Percentiles rank a stretch among this genome's conserved stretches.
Evolutionary conservation across 768 basidiomycete genomes (phyloP).

Genomic region (Coprinopsis strossmayeri): DNA sequence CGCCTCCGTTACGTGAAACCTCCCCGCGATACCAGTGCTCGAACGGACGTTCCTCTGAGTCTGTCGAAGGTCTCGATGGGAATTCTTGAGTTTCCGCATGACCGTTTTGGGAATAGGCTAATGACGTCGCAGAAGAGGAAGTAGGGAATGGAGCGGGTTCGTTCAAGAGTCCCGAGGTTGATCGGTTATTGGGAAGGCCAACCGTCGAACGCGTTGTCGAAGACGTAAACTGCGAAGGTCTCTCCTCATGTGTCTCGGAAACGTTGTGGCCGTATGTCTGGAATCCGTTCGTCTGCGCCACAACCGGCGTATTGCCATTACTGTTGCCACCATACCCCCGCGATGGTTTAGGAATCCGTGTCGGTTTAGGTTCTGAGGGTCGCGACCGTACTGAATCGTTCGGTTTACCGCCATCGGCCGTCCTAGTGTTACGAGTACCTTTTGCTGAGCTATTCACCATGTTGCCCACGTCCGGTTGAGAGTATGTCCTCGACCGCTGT

Average conservation of each 20-base stretch:
- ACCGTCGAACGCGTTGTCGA: constrained; percentile 3
- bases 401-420: constrained; percentile 11
- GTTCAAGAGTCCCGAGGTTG: constrained; percentile 45
- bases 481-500: constrained; percentile 58
- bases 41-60: constrained; percentile 78
- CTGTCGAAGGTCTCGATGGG: constrained; percentile 52
- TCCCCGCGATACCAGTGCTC: constrained; percentile 92
- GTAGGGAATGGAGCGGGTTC: constrained; percentile 61
- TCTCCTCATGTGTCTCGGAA: not conserved
- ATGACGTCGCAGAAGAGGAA: constrained; percentile 36
- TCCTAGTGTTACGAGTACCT: constrained; percentile 14
- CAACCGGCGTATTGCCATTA: constrained; percentile 17
- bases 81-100: constrained; percentile 25
- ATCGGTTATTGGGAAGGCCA: constrained; percentile 2
- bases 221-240: constrained; percentile 5
- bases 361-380: constrained; percentile 37
- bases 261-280: constrained; percentile 6
- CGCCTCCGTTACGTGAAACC: constrained; percentile 81
- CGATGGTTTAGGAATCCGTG: constrained; percentile 43
- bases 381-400: constrained; percentile 36
- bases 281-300: constrained; percentile 12
- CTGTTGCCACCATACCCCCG: constrained; percentile 10
- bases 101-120: constrained; percentile 17
- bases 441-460: constrained; percentile 23
- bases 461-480: constrained; percentile 48